Evolutionary conservation across 2,329 filamentous ascomycete species (phyloP), one percentile per base, ranked within the genome.

Genomic region (Alternaria consortialis): DNA sequence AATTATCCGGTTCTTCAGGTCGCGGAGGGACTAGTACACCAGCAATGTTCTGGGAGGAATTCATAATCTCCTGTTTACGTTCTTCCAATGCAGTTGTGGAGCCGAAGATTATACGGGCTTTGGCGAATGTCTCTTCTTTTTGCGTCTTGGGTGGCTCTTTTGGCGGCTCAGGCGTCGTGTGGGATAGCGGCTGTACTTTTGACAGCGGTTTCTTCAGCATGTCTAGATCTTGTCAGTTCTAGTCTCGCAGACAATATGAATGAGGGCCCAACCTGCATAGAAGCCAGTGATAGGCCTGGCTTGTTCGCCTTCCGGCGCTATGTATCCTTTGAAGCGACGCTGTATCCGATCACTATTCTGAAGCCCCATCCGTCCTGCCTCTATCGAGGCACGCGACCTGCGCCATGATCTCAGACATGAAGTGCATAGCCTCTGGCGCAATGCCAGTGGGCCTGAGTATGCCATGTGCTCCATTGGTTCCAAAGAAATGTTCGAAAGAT

Each of bases 1-100:
- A 99, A 76, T 99, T 97, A 73, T 98, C 95, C 4, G 95, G 95
- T 80, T 99, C 94, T 48, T 88, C 85, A 1, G 95, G 95, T 48
- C 87, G 87, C 0, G 93, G 94, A 2, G 95, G 95, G 5, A 98
- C 90, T 17, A 88, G 80, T 1, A 98, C 86, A 4, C 94, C 94
- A 1, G 91, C 93, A 56, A 97, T 83, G 62, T 88, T 83, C 8
- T 83, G 86, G 51, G 88, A 88, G 63, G 86, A 83, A 13, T 84
- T 81, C 12, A 87, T 81, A 36, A 88, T 84, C 44, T 87, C 84
- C 61, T 88, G 86, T 64, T 85, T 85, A 40, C 90, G 85, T 72
- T 93, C 89, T 37, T 86, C 85, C 1, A 93, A 91, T 0, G 90
- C 88, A 13, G 95, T 85, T 8, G 89, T 87, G 7, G 91, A 91